A percentile compares a stretch with the other conserved stretches of the same genome.
These are phyloP conservation scores for Brassica rapa DNA, from an alignment of 345 rosid genomes.

Conservation along the genomic window DNA sequence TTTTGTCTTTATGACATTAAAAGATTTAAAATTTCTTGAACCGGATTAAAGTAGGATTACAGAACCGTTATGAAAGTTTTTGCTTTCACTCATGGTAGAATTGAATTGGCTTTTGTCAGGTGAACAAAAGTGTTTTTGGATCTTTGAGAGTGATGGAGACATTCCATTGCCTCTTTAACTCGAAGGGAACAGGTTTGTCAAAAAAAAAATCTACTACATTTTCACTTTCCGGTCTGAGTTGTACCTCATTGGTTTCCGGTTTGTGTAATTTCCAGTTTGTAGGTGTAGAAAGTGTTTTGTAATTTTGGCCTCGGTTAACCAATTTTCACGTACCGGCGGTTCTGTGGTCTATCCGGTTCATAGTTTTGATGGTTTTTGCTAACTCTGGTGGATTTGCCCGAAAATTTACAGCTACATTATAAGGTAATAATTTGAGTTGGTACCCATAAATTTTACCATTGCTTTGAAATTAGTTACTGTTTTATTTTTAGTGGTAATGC, in stretches of 20 bases:
- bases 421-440: constrained; percentile 41
- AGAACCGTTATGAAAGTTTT: constrained; percentile 35
- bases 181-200: constrained; percentile 65
- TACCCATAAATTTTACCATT: neutral
- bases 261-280: constrained; percentile 19
- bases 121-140: constrained; percentile 36
- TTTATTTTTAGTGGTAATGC: constrained; percentile 5
- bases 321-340: constrained; percentile 39
- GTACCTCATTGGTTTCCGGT: constrained; percentile 35
- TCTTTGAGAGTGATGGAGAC: constrained; percentile 73
- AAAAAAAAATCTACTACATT: constrained; percentile 34
- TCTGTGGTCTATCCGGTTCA: constrained; percentile 34
- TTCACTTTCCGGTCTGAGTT: constrained; percentile 36
- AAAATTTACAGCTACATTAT: constrained; percentile 31
- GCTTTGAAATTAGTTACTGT: constrained; percentile 1
- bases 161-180: constrained; percentile 57
- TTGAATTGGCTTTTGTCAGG: constrained; percentile 38
- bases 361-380: constrained; percentile 26
- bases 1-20: constrained; percentile 19
- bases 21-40: constrained; percentile 11
- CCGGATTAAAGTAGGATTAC: constrained; percentile 5
- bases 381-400: constrained; percentile 13
- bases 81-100: constrained; percentile 37
- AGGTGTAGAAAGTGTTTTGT: constrained; percentile 56
- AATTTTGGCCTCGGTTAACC: constrained; percentile 43